Evolutionary conservation across 805 yeast genomes (phyloP).

Genomic region (Wickerhamiella brachini): DNA sequence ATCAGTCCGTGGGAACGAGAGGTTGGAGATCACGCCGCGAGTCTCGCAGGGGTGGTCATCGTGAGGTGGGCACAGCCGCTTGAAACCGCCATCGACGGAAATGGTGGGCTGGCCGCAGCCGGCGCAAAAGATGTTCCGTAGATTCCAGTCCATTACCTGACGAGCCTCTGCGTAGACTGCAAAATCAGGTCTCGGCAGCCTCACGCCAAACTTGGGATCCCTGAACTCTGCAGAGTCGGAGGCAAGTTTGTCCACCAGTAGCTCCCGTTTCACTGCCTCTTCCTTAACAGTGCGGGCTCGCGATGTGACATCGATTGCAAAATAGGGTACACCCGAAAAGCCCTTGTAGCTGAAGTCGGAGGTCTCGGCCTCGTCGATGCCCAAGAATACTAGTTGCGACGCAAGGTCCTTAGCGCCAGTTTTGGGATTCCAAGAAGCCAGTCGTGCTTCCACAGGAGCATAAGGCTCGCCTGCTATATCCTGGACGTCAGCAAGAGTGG

Average conservation of each 20-base stretch:
- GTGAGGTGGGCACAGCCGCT: conserved; percentile 25
- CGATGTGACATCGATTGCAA: conserved; percentile 24
- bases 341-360: conserved; percentile 8
- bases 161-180: conserved; percentile 67
- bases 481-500: conserved; percentile 24
- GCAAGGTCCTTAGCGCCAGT: conserved; percentile 22
- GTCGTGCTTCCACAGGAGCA: conserved; percentile 16
- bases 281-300: conserved; percentile 3
- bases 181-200: conserved; percentile 30
- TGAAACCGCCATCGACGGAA: conserved; percentile 31
- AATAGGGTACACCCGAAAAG: conserved; percentile 27
- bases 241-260: conserved; percentile 10
- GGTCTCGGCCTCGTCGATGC: conserved; percentile 31
- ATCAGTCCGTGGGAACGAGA: conserved; percentile 86
- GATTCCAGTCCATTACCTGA: conserved; percentile 76
- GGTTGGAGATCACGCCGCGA: conserved; percentile 45
- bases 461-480: conserved; percentile 26
- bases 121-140: conserved; percentile 62
- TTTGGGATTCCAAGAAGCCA: conserved; percentile 25
- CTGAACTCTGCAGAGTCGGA: conserved; percentile 6
- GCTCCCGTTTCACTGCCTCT: conserved; percentile 12
- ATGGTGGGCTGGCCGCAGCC: conserved; percentile 54
- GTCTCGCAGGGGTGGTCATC: conserved; percentile 23
- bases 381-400: conserved; percentile 32
- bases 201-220: conserved; percentile 9